Conservation (phyloP, 768 basidiomycete species). For the Phallus indusiatus region DNA sequence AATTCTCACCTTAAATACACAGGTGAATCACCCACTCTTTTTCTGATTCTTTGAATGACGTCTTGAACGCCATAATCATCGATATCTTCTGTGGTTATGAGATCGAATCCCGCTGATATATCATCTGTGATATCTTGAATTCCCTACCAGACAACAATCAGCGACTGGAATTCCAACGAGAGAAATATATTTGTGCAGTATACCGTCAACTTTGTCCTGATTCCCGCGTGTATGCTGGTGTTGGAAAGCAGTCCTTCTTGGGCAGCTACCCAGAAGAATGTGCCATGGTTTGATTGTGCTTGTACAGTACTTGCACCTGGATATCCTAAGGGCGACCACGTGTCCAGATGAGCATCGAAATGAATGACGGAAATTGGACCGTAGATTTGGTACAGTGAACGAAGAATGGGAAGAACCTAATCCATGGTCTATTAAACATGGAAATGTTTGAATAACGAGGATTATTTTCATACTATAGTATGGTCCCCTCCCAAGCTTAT, state of each 20-base stretch:
- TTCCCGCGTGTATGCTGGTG: slow-evolving; percentile 74
- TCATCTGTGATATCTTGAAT: slow-evolving; percentile 59
- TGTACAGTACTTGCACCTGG: slow-evolving; percentile 40
- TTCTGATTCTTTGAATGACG: slow-evolving; percentile 61
- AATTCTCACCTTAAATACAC: slow-evolving; percentile 58
- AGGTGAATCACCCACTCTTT: slow-evolving; percentile 62
- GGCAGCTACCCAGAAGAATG: slow-evolving; percentile 74
- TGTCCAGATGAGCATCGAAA: slow-evolving; percentile 29
- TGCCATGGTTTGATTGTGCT: slow-evolving; percentile 72
- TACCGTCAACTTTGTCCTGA: slow-evolving; percentile 64
- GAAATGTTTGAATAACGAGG: not conserved
- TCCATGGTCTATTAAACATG: slow-evolving; percentile 3
- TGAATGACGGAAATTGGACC: slow-evolving; percentile 71
- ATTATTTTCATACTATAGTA: slow-evolving; percentile 47
- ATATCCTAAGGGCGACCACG: slow-evolving; percentile 17
- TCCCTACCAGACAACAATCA: slow-evolving; percentile 30
- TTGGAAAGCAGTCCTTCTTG: slow-evolving; percentile 71
- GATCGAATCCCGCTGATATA: slow-evolving; percentile 61
- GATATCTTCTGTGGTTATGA: slow-evolving; percentile 75
- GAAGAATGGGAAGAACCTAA: slow-evolving; percentile 71
- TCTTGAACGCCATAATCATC: slow-evolving; percentile 68
- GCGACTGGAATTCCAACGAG: not conserved
- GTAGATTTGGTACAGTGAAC: slow-evolving; percentile 68
- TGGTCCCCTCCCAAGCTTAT: slow-evolving; percentile 80
- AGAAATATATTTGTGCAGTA: slow-evolving; percentile 1